Percentiles rank a stretch among this genome's conserved stretches.
Evolutionary conservation across 768 basidiomycete genomes (phyloP).

Genomic region (Phaeotremella skinneri): DNA sequence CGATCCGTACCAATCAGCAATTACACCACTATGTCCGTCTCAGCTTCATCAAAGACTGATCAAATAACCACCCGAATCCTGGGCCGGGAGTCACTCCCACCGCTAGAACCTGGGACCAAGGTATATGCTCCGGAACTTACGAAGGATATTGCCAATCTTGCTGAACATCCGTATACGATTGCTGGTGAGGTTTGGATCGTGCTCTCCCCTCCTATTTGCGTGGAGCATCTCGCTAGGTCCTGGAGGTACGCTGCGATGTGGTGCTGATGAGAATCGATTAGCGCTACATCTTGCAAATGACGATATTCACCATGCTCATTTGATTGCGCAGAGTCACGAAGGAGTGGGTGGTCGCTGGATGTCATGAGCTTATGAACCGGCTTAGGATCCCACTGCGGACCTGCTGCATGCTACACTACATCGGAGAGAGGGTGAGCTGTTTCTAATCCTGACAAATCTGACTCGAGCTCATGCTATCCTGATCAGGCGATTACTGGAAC

Average conservation of each 20-base stretch:
- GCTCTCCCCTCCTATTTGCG: not conserved
- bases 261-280: slow-evolving; percentile 13
- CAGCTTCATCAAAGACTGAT: slow-evolving; percentile 12
- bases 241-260: no score
- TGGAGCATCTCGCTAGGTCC: no score
- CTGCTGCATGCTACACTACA: slow-evolving; percentile 48
- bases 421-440: slow-evolving; percentile 42
- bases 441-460: not conserved
- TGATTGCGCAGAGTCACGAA: slow-evolving; percentile 46
- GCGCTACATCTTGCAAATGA: slow-evolving; percentile 49
- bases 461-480: not conserved
- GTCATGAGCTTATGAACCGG: not conserved
- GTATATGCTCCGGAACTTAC: slow-evolving; percentile 35
- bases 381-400: slow-evolving; percentile 43
- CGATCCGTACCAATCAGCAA: no score
- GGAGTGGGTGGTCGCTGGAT: slow-evolving; percentile 27
- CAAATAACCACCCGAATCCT: slow-evolving; percentile 30
- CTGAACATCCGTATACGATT: slow-evolving; percentile 36
- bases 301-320: slow-evolving; percentile 44
- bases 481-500: slow-evolving; percentile 48
- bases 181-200: slow-evolving; percentile 29
- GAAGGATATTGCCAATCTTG: slow-evolving; percentile 23
- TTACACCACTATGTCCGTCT: slow-evolving; percentile 11
- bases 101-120: slow-evolving; percentile 40
- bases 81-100: slow-evolving; percentile 24